Base-by-base conservation (phyloP, 306 rosid species). In the Pyrus communis region DNA sequence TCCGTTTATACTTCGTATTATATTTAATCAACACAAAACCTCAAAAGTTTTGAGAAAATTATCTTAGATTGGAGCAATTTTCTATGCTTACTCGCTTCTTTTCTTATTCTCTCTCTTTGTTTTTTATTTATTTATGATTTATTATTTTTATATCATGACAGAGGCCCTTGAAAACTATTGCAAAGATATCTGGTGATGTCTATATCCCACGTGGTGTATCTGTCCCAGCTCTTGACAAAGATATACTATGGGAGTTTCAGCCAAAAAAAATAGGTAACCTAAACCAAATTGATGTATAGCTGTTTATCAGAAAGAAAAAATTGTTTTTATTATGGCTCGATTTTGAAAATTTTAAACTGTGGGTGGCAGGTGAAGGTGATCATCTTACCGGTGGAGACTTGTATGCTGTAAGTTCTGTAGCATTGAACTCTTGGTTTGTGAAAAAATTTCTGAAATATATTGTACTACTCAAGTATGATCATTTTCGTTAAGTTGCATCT, bases 121-220 rank as follows among this genome's bases (percentile, higher is more conserved):
- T 2, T 6, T 67, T 42, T 76, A 25, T 27, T 64, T 30, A 30
- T 52, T 31, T 0, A 28, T 28, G 2, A 28, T 28, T 31, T 52
- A 22, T 67, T 12, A 33, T 35, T 35, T 35, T 35, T 35, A 35
- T 35, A 23, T 77, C 42, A 66, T 61, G 42, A 28, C 85, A 96
- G 99, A 89, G 99, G 90, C 99, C 99, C 55, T 77, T 96, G 89
- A 96, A 96, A 89, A 96, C 99, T 76, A 96, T 96, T 80, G 98
- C 98, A 42, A 96, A 83, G 87, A 86, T 31, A 84, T 96, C 96
- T 12, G 99, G 97, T 55, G 99, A 96, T 88, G 99, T 96, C 81
- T 96, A 96, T 81, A 96, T 96, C 80, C 99, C 98, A 2, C 98
- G 99, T 77, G 99, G 98, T 75, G 97, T 96, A 42, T 81, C 99